Conservation (phyloP, 805 yeast genomes). For the Lipomyces yamadae region DNA sequence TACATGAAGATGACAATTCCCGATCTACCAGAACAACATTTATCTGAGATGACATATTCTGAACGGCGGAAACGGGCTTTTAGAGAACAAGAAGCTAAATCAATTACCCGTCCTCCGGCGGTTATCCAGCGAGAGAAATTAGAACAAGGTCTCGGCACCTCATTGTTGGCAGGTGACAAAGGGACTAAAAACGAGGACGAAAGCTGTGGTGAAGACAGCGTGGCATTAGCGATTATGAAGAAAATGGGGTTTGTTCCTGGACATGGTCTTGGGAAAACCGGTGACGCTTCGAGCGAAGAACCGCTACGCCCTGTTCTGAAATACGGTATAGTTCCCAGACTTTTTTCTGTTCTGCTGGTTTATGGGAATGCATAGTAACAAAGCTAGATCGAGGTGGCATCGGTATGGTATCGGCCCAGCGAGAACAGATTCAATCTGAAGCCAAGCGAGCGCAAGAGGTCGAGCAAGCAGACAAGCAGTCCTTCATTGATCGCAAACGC, state of each 20-base stretch:
- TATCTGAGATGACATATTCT: constrained; percentile 23
- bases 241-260: constrained; percentile 64
- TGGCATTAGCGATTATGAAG: constrained; percentile 55
- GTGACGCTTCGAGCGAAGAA: constrained; percentile 2
- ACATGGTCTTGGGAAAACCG: constrained; percentile 49
- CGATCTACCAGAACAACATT: constrained; percentile 12
- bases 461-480: constrained; percentile 3
- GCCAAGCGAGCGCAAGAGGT: constrained; percentile 14
- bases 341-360: neutral
- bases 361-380: neutral
- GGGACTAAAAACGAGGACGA: constrained; percentile 38
- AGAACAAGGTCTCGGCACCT: constrained; percentile 17
- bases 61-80: constrained; percentile 12
- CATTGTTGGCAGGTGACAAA: constrained; percentile 13
- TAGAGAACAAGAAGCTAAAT: constrained; percentile 11
- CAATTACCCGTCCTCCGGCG: constrained; percentile 11
- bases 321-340: constrained; percentile 19
- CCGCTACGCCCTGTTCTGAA: constrained; percentile 29
- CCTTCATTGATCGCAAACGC: constrained; percentile 15
- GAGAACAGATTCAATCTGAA: constrained; percentile 38
- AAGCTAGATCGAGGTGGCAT: constrained; percentile 40
- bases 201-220: constrained; percentile 1
- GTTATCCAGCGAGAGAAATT: constrained; percentile 24
- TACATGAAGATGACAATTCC: constrained; percentile 32
- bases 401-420: constrained; percentile 33